A percentile compares a stretch with the other conserved stretches of the same genome.
Conservation (phyloP, 805 yeast genomes). For the Kurtzmaniella cleridarum region DNA sequence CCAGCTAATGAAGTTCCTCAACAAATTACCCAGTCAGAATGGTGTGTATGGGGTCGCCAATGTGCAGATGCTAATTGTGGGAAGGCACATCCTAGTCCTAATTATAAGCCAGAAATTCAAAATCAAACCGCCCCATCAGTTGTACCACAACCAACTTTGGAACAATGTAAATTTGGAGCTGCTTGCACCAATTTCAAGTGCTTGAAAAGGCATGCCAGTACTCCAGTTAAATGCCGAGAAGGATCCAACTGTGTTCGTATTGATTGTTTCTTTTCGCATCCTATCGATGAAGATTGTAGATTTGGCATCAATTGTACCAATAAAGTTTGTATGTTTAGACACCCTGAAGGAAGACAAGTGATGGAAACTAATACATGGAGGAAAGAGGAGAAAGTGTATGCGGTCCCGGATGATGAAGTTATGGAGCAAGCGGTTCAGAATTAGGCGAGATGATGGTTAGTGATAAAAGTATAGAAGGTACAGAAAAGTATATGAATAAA, state of each 20-base stretch:
- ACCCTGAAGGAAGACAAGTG: slow-evolving; percentile 67
- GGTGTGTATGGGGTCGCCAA: slow-evolving; percentile 70
- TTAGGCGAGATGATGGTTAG: neutral
- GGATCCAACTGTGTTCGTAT: slow-evolving; percentile 73
- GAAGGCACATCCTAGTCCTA: slow-evolving; percentile 81
- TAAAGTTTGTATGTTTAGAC: slow-evolving; percentile 64
- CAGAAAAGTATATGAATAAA: slow-evolving; percentile 6
- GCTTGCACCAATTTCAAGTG: slow-evolving; percentile 75
- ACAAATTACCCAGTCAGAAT: slow-evolving; percentile 57
- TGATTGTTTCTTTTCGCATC: slow-evolving; percentile 82
- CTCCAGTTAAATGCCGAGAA: slow-evolving; percentile 71
- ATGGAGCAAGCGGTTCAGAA: slow-evolving; percentile 53
- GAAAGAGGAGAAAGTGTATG: slow-evolving; percentile 57
- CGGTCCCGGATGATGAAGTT: slow-evolving; percentile 68
- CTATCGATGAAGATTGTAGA: slow-evolving; percentile 72
- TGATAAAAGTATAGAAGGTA: neutral
- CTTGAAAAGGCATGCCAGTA: slow-evolving; percentile 78
- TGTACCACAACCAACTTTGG: slow-evolving; percentile 51
- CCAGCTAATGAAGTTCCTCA: slow-evolving; percentile 69
- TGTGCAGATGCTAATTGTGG: slow-evolving; percentile 61
- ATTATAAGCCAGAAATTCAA: slow-evolving; percentile 25
- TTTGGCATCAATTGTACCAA: slow-evolving; percentile 75
- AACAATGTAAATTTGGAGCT: slow-evolving; percentile 76
- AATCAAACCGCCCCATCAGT: slow-evolving; percentile 8
- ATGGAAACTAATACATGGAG: slow-evolving; percentile 30